Evolutionary conservation across 1,284 basidiomycete genomes (phyloP).

Genomic region (Trichosporon inkin): DNA sequence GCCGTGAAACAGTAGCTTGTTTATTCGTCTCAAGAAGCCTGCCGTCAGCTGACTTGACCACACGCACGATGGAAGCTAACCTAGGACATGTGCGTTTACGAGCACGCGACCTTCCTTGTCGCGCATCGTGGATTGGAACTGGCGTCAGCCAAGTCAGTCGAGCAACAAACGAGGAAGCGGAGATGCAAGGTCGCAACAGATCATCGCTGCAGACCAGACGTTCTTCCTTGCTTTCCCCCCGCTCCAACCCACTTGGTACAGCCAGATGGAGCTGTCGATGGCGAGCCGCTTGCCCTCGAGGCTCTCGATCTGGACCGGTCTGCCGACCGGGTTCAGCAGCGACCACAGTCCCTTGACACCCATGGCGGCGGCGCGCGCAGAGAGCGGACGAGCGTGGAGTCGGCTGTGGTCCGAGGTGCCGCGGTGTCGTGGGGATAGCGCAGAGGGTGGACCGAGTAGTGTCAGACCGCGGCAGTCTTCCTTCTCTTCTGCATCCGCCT

Average conservation of each 20-base stretch:
- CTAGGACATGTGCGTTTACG: slow-evolving; percentile 90
- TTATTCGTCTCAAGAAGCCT: slow-evolving; percentile 80
- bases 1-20: slow-evolving; percentile 91
- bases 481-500: not conserved
- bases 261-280: slow-evolving; percentile 99
- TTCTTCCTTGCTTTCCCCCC: too few relatives aligned
- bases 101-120: slow-evolving; percentile 90
- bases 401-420: too few relatives aligned
- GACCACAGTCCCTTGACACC: slow-evolving; percentile 94
- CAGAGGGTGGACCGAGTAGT: not conserved
- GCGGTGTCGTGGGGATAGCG: not conserved
- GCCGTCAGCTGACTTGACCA: not conserved
- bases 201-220: too few relatives aligned
- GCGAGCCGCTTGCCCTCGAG: slow-evolving; percentile 86
- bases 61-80: slow-evolving; percentile 46
- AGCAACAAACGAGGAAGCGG: too few relatives aligned
- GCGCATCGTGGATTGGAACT: slow-evolving; percentile 98
- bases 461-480: not conserved
- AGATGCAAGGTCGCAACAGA: not conserved
- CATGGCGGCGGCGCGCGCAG: slow-evolving; percentile 55
- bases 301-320: slow-evolving; percentile 86
- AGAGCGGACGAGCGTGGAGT: not conserved
- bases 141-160: slow-evolving; percentile 31
- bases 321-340: slow-evolving; percentile 80
- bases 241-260: slow-evolving; percentile 59